Evolutionary conservation across 768 basidiomycete species (phyloP).

Genomic region (Lactarius pseudohatsudake): DNA sequence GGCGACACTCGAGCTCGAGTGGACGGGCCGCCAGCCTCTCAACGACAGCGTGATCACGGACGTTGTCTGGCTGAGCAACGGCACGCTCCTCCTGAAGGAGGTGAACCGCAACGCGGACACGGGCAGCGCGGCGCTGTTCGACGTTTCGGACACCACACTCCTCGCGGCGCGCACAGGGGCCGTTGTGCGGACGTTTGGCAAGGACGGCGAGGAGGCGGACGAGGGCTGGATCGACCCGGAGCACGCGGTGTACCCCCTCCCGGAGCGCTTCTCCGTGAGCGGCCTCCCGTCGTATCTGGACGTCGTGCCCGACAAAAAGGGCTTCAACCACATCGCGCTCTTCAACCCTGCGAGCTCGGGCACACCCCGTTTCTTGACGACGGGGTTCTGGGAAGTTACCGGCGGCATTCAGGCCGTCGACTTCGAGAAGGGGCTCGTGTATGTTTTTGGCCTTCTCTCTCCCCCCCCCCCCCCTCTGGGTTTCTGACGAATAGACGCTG

Average conservation of each 20-base stretch:
- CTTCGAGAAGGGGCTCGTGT: slow-evolving; percentile 66
- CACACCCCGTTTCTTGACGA: slow-evolving; percentile 80
- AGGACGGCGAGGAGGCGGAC: slow-evolving; percentile 83
- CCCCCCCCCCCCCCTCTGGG: not conserved
- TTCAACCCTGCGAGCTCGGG: slow-evolving; percentile 74
- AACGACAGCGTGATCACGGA: slow-evolving; percentile 75
- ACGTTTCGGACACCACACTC: slow-evolving; percentile 40
- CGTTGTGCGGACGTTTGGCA: slow-evolving; percentile 77
- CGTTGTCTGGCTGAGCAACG: slow-evolving; percentile 83
- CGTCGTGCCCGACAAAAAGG: slow-evolving; percentile 76
- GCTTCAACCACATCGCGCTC: slow-evolving; percentile 90
- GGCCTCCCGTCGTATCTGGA: slow-evolving; percentile 79
- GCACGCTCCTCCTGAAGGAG: slow-evolving; percentile 78
- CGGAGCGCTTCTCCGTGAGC: slow-evolving; percentile 42
- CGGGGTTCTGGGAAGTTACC: slow-evolving; percentile 89
- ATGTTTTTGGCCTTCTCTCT: slow-evolving; percentile 35
- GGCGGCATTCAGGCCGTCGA: slow-evolving; percentile 74
- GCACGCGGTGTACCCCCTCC: slow-evolving; percentile 63
- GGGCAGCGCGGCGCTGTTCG: slow-evolving; percentile 79
- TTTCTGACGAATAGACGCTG: slow-evolving; percentile 10
- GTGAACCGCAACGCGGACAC: slow-evolving; percentile 80
- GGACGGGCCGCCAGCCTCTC: slow-evolving; percentile 57
- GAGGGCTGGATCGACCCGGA: slow-evolving; percentile 89
- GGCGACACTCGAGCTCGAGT: slow-evolving; percentile 58
- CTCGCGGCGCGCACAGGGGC: slow-evolving; percentile 39